Base-by-base conservation (phyloP, 108 stramenopile genomes). In the Skeletonema tropicum region DNA sequence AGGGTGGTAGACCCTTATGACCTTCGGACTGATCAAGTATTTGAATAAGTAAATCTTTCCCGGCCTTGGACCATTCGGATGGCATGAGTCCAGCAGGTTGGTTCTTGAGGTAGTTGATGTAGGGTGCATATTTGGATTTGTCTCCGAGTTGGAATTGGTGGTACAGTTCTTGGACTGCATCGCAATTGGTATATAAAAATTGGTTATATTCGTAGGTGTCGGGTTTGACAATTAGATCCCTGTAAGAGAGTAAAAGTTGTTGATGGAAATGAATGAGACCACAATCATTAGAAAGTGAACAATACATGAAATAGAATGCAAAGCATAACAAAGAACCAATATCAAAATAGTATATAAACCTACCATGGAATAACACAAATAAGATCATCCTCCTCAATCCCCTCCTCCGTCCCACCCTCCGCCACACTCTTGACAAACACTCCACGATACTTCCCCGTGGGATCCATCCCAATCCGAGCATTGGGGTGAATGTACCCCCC, bases 91-190 rank as follows among this genome's bases (percentile, higher is more conserved):
- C 85, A 9, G 48, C 26, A 10, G 67, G 73, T 77, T 86, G 84
- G 42, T 86, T 68, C 48, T 62, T 77, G 13, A 95, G 75, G 66
- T 92, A 95, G 8, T 86, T 79, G 33, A 85, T 66, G 42, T 90
- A 95, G 23, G 91, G 94, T 12, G 83, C 90, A 55, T 80, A 90
- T 23, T 75, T 71, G 38, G 86, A 87, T 66, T 79, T 21, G 13
- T 87, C 79, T 11, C 87, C 89, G 3, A 80, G 60, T 33, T 63
- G 57, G 48, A 82, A 82, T 72, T 82, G 80, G 30, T 59, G 46
- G 14, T 82, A 46, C 7, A 77, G 41, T 72, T 82, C 80, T 21
- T 64, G 70, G 9, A 71, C 19, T 30, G 70, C 62, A 19, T 49
- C 48, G 6, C 48, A 49, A 17, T 49, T 49, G 48, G n/a, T 17